Percentiles rank a stretch among this genome's conserved stretches.
Conservation (phyloP, 768 basidiomycete genomes). For the Lactarius akahatsu region DNA sequence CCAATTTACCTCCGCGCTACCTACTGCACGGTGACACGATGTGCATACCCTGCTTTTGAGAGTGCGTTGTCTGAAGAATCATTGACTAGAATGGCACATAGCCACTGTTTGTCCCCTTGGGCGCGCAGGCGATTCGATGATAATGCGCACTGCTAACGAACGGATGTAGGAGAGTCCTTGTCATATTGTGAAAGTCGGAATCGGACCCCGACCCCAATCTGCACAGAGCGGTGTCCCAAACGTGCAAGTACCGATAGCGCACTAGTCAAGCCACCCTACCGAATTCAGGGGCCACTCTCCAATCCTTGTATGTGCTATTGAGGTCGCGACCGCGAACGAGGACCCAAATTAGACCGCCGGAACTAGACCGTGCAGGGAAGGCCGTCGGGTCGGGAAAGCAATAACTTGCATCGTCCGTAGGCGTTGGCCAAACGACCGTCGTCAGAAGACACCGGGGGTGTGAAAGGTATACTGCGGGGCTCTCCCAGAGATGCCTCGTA, state of each 20-base stretch:
- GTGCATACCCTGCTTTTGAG: background rate
- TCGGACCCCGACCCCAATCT: background rate
- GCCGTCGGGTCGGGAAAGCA: background rate
- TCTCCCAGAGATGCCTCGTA: background rate
- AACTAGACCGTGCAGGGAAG: background rate
- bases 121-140: background rate
- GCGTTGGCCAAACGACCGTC: background rate
- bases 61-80: background rate
- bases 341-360: background rate
- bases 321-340: background rate
- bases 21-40: background rate
- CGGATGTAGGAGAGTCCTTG: background rate
- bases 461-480: background rate
- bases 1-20: background rate
- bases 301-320: background rate
- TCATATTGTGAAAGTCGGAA: background rate
- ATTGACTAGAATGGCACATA: background rate
- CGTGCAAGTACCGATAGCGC: background rate
- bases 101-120: background rate
- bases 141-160: background rate
- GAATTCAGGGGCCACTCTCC: too few species aligned
- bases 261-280: background rate
- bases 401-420: background rate
- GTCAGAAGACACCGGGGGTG: background rate
- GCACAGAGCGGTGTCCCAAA: background rate